Evolutionary conservation across 2,329 filamentous ascomycete species (phyloP).

Genomic region (Colletotrichum sp.): DNA sequence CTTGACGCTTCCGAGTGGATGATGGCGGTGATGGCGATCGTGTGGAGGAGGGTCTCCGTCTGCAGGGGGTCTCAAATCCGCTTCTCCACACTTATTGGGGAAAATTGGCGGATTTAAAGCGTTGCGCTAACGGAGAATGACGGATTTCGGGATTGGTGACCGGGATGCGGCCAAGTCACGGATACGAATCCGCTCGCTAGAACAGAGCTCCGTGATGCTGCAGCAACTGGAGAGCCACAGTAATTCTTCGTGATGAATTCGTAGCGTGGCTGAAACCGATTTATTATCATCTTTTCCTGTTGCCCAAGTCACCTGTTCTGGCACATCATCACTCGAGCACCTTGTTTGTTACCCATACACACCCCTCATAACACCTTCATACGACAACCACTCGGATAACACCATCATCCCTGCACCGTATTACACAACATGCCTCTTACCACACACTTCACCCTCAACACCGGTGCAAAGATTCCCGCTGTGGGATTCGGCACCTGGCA

Average conservation of each 20-base stretch:
- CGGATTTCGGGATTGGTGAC: background rate
- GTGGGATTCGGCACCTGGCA: conserved; percentile 28
- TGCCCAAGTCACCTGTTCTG: background rate
- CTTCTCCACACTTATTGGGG: background rate
- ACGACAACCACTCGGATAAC: background rate
- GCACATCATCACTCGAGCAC: background rate
- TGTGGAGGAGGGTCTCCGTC: conserved; percentile 1
- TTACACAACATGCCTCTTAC: conserved; percentile 14
- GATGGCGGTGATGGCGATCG: background rate
- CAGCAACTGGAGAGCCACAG: background rate
- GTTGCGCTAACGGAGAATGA: background rate
- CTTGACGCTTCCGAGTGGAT: background rate
- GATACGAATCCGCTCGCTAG: conserved; percentile 8
- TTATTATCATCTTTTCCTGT: background rate
- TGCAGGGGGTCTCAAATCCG: background rate
- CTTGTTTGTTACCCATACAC: background rate
- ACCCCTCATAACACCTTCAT: background rate
- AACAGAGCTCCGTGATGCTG: background rate
- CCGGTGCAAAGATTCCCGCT: conserved; percentile 24
- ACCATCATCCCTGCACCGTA: background rate
- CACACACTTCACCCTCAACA: conserved; percentile 25
- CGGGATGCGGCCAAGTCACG: background rate
- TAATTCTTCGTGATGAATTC: background rate
- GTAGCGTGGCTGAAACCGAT: background rate
- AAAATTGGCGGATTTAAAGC: background rate